Evolutionary conservation across 805 yeast genomes (phyloP), one percentile per base, ranked within the genome.

Genomic region (Cyberlindnera japonica): DNA sequence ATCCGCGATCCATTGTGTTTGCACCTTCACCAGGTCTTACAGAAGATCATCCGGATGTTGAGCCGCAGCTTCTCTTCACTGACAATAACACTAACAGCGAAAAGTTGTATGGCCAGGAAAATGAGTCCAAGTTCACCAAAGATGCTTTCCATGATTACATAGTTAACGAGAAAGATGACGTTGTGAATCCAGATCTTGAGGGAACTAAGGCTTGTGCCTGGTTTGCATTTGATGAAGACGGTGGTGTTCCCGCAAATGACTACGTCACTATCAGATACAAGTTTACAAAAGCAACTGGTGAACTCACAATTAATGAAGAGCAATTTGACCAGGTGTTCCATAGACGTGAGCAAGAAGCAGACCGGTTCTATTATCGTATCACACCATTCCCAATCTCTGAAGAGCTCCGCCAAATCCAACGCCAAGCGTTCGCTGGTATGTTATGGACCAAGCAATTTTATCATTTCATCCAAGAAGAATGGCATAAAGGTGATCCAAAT

Each of bases 361-460:
- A 90, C 54, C 90, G 88, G 37, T 89, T 89, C 62, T 89, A 89
- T 65, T 86, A 91, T 87, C 78, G 83, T 58, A 75, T 89, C 28
- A 75, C 90, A 11, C 96, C 96, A 5, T 63, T 87, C 56, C 96
- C 95, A 29, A 74, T 87, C 42, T 74, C 85, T 19, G 89, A 84
- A 45, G 84, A 83, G 44, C 69, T 89, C 52, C 72, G 95, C 57
- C 79, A 75, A 56, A 81, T 89, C 39, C 96, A 89, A 67, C 75
- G 96, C 57, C 97, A 89, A 67, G 95, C 96, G 1, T 87, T 87
- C 65, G 90, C 96, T 10, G 96, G 97, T 1, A 71, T 90, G 61
- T 67, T 90, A 57, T 89, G 97, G 97, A 81, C 93, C 7, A 89
- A 89, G 61, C 96, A 89, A 63, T 89, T 82, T 61, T 89, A 89